Evolutionary conservation across 2,329 filamentous ascomycete genomes (phyloP).

Genomic region (Cordyceps militaris): DNA sequence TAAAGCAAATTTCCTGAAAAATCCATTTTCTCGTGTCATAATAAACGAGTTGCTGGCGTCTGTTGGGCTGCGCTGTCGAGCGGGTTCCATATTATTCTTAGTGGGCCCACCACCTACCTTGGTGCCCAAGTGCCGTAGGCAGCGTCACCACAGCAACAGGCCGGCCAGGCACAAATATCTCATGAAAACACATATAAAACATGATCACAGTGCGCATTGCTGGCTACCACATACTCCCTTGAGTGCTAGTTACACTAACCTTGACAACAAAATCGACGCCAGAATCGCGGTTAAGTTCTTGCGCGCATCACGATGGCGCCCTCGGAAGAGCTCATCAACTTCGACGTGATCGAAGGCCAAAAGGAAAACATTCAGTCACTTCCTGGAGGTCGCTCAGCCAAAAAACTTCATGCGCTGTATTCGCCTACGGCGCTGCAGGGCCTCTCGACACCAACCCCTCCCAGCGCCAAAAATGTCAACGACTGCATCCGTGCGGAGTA

Average conservation of each 20-base stretch:
- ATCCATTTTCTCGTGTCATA: neutral
- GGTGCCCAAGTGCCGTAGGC: neutral
- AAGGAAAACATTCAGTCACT: constrained; percentile 98
- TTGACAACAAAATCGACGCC: neutral
- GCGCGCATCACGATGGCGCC: constrained; percentile 33
- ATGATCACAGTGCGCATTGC: neutral
- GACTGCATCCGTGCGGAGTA: constrained; percentile 75
- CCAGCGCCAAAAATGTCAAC: constrained; percentile 69
- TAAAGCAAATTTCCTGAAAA: neutral
- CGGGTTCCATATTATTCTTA: too few species aligned
- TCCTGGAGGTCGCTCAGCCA: constrained; percentile 79
- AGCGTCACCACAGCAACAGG: constrained; percentile 13
- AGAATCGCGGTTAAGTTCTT: neutral
- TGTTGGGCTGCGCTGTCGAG: neutral
- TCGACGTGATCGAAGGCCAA: constrained; percentile 90
- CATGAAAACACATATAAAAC: constrained; percentile 1
- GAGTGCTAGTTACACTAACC: constrained; percentile 3
- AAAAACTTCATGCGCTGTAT: constrained; percentile 77
- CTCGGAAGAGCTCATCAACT: constrained; percentile 55
- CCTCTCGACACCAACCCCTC: constrained; percentile 56
- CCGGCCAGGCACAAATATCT: constrained; percentile 5
- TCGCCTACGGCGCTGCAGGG: constrained; percentile 57
- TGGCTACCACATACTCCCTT: neutral
- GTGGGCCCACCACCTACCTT: neutral
- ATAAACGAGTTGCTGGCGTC: neutral